A percentile compares a stretch with the other conserved stretches of the same genome.
Conservation (phyloP, 768 basidiomycete genomes). For the Porpolomopsis calyptriformis region DNA sequence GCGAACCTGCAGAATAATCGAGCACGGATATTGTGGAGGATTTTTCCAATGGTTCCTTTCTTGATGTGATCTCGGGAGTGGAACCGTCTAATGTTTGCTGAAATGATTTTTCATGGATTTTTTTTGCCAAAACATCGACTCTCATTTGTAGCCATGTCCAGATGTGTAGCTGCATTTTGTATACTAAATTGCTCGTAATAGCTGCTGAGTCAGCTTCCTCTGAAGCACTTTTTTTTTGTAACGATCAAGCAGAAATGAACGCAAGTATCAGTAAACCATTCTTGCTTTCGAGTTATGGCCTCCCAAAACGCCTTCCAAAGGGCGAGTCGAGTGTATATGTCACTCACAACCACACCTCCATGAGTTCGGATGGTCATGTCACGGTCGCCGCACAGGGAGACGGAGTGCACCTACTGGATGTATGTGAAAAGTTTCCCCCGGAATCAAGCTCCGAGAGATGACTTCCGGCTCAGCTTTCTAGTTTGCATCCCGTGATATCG, state of each 20-base stretch:
- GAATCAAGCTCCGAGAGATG: background rate
- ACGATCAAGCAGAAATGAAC: constrained; percentile 4
- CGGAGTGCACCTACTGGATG: constrained; percentile 67
- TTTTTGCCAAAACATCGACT: no score
- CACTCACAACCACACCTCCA: constrained; percentile 22
- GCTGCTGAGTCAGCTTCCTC: no score
- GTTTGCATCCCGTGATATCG: constrained; percentile 55
- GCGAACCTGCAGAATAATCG: background rate
- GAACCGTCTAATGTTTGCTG: no score
- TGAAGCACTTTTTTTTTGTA: no score
- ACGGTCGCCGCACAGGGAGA: constrained; percentile 64
- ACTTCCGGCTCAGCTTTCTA: constrained; percentile 36
- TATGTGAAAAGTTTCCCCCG: constrained; percentile 28
- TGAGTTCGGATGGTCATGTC: constrained; percentile 42
- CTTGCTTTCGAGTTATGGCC: constrained; percentile 26
- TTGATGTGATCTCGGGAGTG: no score
- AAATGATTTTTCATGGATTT: no score
- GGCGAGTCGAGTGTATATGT: constrained; percentile 23
- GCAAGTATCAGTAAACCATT: constrained; percentile 27
- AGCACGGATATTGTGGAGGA: no score
- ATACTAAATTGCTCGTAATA: no score
- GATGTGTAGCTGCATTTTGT: no score
- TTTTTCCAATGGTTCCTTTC: no score
- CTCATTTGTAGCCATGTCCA: no score
- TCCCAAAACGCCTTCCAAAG: constrained; percentile 20